phyloP scores from a whole-genome alignment of 129 eudicot species.

The Logfia minima region DNA sequence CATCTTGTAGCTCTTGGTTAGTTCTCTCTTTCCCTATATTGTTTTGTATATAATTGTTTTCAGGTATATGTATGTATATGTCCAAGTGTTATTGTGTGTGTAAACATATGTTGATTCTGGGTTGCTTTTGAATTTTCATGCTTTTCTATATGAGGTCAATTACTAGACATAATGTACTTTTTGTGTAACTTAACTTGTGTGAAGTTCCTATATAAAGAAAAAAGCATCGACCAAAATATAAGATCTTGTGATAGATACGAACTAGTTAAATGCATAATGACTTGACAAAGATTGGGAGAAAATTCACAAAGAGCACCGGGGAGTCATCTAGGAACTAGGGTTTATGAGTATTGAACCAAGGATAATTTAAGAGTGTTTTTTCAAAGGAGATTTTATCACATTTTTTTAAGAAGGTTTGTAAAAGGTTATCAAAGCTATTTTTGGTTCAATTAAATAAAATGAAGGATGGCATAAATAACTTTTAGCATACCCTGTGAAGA shows the following conservation, averaged over 20 bases:
- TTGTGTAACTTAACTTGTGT: background rate
- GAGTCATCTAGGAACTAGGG: no score
- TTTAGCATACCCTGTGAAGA: background rate
- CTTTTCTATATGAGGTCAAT: background rate
- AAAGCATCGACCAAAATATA: background rate
- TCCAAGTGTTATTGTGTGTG: background rate
- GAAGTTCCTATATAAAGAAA: background rate
- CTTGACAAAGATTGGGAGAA: constrained; percentile 2
- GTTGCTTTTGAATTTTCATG: background rate
- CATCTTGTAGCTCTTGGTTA: constrained; percentile 93
- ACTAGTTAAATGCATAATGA: background rate
- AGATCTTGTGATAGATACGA: background rate
- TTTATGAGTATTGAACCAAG: no score
- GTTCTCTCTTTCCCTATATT: constrained; percentile 5
- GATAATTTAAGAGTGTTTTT: no score
- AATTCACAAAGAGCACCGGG: background rate
- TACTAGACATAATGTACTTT: background rate
- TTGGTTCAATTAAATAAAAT: background rate
- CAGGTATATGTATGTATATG: background rate
- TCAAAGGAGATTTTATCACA: no score
- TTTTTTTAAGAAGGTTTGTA: no score
- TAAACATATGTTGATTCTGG: background rate
- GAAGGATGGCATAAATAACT: background rate
- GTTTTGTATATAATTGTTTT: background rate
- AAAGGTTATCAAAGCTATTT: no score